Evolutionary conservation across 2,329 filamentous ascomycete genomes (phyloP), one percentile per base, ranked within the genome.

Genomic region (Cladophialophora chaetospira): DNA sequence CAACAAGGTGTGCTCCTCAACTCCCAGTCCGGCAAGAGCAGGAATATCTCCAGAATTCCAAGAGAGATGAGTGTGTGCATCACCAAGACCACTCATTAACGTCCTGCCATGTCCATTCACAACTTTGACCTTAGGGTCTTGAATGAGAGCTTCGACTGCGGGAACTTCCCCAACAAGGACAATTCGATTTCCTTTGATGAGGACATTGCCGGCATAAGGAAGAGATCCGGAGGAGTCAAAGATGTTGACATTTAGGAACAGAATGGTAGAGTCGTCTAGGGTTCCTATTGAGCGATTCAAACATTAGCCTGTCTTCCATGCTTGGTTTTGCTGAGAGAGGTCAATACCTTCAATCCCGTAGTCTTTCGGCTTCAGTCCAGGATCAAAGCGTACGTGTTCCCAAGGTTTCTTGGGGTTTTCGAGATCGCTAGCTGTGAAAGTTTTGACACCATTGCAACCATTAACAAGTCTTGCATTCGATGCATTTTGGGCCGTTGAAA

Each of bases 1-100:
- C 3, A 76, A 58, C 0, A 80, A 65, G 0, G 74, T 74, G 59
- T 81, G 78, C 49, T 80, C 77, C 62, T 80, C 78, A 0, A 79
- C 67, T 0, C 69, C 71, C 1, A 80, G 61, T 0, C 72, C 70
- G 2, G 74, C 75, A 1, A 80, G 65, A 1, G 67, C 64, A 15
- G 70, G 70, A 1, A 80, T 69, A 46, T 76, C 72, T 2, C 72
- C 70, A 3, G 71, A 71, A 56, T 79, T 79, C 77, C 77, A 80
- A 2, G 72, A 74, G 6, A 80, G 70, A 61, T 79, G 77, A 0
- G 75, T 74, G 63, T 81, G 78, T 0, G 75, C 73, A 56, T 80
- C 78, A 2, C 76, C 75, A 0, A 80, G 67, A 0, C 78, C 78
- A 21, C 73, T 73, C 73, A 80, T 79, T 25, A 80, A 61, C 2